phyloP scores from a whole-genome alignment of 164 flowering plant genomes.

The Aristolochia fimbriata region DNA sequence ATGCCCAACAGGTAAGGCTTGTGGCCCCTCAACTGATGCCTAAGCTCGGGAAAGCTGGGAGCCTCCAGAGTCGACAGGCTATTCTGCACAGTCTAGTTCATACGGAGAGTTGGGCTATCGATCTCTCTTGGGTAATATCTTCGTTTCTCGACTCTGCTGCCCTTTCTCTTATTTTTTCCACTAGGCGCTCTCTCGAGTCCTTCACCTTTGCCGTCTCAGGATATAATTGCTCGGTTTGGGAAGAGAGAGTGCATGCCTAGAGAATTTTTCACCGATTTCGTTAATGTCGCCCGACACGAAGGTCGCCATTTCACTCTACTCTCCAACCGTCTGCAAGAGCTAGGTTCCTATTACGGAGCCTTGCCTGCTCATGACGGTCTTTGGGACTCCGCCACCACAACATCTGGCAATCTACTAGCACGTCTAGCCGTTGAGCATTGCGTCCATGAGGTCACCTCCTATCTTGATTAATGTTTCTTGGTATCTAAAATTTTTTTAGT shows the following conservation, averaged over 20 bases:
- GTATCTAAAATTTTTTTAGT: background rate
- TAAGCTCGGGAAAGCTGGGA: slow-evolving; percentile 88
- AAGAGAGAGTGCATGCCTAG: slow-evolving; percentile 75
- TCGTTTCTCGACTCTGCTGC: too few relatives aligned
- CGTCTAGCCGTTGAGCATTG: slow-evolving; percentile 70
- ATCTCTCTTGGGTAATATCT: slow-evolving; percentile 67
- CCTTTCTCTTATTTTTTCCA: background rate
- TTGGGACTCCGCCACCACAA: slow-evolving; percentile 84
- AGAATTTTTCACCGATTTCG: slow-evolving; percentile 82
- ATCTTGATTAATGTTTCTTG: background rate
- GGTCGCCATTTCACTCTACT: slow-evolving; percentile 90
- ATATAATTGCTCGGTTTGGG: slow-evolving; percentile 85
- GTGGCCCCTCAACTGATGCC: slow-evolving; percentile 84
- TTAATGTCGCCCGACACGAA: slow-evolving; percentile 90
- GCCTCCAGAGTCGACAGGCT: slow-evolving; percentile 84
- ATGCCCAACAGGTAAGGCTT: slow-evolving; percentile 64
- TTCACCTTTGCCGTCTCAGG: slow-evolving; percentile 21
- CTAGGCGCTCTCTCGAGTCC: background rate
- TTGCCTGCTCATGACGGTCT: slow-evolving; percentile 89
- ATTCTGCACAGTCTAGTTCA: slow-evolving; percentile 82
- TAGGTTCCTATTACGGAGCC: slow-evolving; percentile 85
- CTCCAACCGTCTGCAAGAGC: slow-evolving; percentile 60
- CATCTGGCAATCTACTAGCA: slow-evolving; percentile 57
- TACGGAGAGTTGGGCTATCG: slow-evolving; percentile 95
- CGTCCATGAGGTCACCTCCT: slow-evolving; percentile 69